phyloP scores from a whole-genome alignment of 129 eudicot genomes.

The Centrapalus pauciflorus region DNA sequence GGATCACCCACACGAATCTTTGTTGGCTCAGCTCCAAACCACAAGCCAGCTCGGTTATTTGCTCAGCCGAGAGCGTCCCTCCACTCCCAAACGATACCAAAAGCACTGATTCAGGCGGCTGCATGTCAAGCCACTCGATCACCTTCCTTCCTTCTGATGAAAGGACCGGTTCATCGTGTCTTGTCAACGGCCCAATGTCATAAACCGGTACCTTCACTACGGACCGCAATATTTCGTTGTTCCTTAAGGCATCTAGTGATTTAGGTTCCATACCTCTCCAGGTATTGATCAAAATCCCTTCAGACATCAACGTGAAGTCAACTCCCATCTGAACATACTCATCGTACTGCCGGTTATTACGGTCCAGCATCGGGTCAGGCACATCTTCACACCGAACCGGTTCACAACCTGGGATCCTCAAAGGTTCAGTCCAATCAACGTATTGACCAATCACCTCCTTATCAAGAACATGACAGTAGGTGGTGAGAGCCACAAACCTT shows the following conservation, averaged over 20 bases:
- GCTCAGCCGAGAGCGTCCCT: conserved; percentile 35
- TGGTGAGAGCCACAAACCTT: conserved; percentile 28
- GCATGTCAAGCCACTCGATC: conserved; percentile 50
- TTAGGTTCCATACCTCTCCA: conserved; percentile 51
- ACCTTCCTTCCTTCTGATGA: conserved; percentile 8
- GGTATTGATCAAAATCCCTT: conserved; percentile 53
- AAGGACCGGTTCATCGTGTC: conserved; percentile 20
- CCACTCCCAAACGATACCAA: conserved; percentile 47
- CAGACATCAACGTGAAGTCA: conserved; percentile 10
- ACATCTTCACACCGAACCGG: conserved; percentile 48
- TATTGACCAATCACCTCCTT: conserved; percentile 42
- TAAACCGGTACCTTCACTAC: conserved; percentile 48
- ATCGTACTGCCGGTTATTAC: conserved; percentile 29
- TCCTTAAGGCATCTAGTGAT: conserved; percentile 28
- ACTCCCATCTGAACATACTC: conserved; percentile 35
- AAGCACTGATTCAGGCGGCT: conserved; percentile 46
- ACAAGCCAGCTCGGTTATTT: conserved; percentile 37
- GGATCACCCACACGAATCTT: conserved; percentile 48
- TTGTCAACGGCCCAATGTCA: conserved; percentile 51
- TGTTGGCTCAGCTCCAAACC: conserved; percentile 48
- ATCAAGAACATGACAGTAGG: conserved; percentile 36
- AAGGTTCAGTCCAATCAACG: conserved; percentile 38
- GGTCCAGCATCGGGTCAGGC: conserved; percentile 54
- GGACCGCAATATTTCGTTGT: conserved; percentile 9
- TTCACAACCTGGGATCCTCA: conserved; percentile 52